Evolutionary conservation across 2,329 filamentous ascomycete species (phyloP), one percentile per base, ranked within the genome.

Genomic region (Calonectria crousiana): DNA sequence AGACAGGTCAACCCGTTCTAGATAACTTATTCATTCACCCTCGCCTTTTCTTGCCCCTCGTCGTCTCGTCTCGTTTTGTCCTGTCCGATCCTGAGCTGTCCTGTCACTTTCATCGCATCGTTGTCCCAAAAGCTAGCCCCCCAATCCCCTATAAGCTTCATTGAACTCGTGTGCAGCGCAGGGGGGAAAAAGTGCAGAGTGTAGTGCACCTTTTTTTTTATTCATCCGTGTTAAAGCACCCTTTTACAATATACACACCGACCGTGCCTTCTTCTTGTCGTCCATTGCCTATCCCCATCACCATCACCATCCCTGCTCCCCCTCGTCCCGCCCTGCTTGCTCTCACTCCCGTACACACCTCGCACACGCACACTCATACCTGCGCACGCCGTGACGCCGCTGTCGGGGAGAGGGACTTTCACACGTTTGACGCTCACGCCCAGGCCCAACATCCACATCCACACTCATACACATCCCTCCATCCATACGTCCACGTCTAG

Each of bases 401-500:
- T 67, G 53, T 47, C 56, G 53, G 67, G 67, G 60, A 53, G 26
- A 32, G 60, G 38, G 60, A 65, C 60, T 65, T 65, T 47, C 60
- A 44, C 41, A 47, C 38, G 20, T 28, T 65, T 65, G 60, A 65
- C 60, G 41, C 41, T 65, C 58, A 64, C 58, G 58, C 47, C 58
- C 36, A 58, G 26, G 60, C 60, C 66, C 51, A 58, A 65, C 58
- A 41, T 38, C 34, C 56, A 64, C 58, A 60, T 38, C 32, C 49
- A 53, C 68, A 36, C 58, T 47, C 68, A 49, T 53, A 64, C 56
- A 32, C 60, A 65, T 65, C 60, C 60, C 60, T 65, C 60, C 60
- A 56, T 72, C 64, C 52, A 47, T 69, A 41, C 62, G 41, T 68
- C 71, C 65, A 72, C 64, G 66, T 69, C 66, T 64, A 64, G 65